Percentiles rank a stretch among this genome's conserved stretches.
Conservation (phyloP, 2,329 filamentous ascomycete species). For the Chlorencoelia australis region DNA sequence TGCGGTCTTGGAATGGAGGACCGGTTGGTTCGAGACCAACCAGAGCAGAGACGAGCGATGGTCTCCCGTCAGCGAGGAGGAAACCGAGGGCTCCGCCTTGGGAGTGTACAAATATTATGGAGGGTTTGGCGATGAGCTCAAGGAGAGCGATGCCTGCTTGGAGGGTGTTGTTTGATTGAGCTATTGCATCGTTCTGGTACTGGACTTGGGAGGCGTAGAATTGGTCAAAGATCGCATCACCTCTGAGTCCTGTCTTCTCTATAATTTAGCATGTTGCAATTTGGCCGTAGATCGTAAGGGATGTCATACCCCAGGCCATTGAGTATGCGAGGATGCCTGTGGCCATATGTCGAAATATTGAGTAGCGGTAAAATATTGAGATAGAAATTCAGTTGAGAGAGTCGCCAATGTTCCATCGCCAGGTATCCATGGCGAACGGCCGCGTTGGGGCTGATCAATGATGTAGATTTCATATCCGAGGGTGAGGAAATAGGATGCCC, state of each 20-base stretch:
- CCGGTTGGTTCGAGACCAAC: conserved; percentile 38
- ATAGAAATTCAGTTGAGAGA: conserved; percentile 13
- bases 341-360: conserved; percentile 19
- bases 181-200: conserved; percentile 26
- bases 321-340: conserved; percentile 29
- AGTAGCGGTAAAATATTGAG: conserved; percentile 23
- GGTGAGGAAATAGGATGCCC: conserved; percentile 36
- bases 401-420: conserved; percentile 8
- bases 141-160: conserved; percentile 30
- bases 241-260: conserved; percentile 22
- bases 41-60: conserved; percentile 32
- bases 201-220: conserved; percentile 33
- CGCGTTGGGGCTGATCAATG: conserved; percentile 19
- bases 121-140: conserved; percentile 13
- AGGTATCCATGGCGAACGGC: conserved; percentile 3
- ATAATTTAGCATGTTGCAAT: no score
- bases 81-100: conserved; percentile 35
- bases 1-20: conserved; percentile 36
- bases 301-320: conserved; percentile 30
- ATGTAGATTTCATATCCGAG: conserved; percentile 38
- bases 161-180: conserved; percentile 31
- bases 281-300: background rate
- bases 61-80: conserved; percentile 33
- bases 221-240: conserved; percentile 25
- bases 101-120: conserved; percentile 30